phyloP scores from a whole-genome alignment of 2,329 filamentous ascomycete genomes.

The Paramyrothecium roridum region DNA sequence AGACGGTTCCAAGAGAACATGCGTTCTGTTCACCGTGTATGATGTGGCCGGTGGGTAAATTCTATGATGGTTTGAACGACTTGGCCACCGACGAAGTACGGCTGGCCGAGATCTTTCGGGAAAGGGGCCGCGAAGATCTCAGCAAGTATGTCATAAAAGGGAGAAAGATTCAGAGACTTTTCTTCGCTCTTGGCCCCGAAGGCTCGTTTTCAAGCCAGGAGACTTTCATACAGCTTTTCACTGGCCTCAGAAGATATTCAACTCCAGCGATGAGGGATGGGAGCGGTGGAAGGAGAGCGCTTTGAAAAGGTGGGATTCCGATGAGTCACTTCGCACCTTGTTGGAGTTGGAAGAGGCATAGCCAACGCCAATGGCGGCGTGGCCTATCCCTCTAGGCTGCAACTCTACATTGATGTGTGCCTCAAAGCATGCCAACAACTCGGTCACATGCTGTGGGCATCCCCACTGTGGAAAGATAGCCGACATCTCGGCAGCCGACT shows the following conservation, averaged over 20 bases:
- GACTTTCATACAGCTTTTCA: conserved; percentile 7
- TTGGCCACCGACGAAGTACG: conserved; percentile 8
- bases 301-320: no score
- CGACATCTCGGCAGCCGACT: no score
- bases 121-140: conserved; percentile 12
- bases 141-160: conserved; percentile 10
- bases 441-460: no score
- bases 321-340: no score
- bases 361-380: no score
- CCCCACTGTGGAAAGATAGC: no score
- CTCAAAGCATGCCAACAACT: no score
- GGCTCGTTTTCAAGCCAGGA: conserved; percentile 1
- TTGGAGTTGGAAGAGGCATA: no score
- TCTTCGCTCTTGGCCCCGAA: conserved; percentile 11
- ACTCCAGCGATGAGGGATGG: background rate
- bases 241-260: conserved; percentile 7
- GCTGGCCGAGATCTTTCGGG: conserved; percentile 7
- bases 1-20: conserved; percentile 5
- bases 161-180: conserved; percentile 10
- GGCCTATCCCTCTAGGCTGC: no score
- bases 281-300: background rate
- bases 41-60: no score
- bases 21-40: no score
- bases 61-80: conserved; percentile 22
- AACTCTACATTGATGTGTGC: no score